A percentile compares a stretch with the other conserved stretches of the same genome.
phyloP scores from a whole-genome alignment of 2,329 filamentous ascomycete genomes.

The Rosellinia necatrix region DNA sequence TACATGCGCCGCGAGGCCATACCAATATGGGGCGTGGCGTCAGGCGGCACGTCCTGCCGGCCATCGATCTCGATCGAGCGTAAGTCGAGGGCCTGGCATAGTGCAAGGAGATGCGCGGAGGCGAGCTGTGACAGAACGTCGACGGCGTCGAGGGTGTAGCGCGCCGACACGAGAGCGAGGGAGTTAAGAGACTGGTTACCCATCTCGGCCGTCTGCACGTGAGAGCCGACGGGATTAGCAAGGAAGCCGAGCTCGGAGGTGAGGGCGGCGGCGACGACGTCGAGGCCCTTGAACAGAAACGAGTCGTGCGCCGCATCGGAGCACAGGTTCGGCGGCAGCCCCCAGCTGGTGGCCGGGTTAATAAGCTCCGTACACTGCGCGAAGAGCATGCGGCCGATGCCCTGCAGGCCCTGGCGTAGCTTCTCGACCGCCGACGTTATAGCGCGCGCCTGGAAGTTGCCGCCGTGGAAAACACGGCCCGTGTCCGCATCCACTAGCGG shows the following conservation, averaged over 20 bases:
- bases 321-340: conserved; percentile 65
- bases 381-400: conserved; percentile 66
- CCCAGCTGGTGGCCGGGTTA: conserved; percentile 61
- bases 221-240: conserved; percentile 61
- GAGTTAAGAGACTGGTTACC: conserved; percentile 70
- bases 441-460: conserved; percentile 69
- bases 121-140: conserved; percentile 61
- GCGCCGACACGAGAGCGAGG: conserved; percentile 62
- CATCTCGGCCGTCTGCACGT: conserved; percentile 70
- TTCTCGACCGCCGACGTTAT: conserved; percentile 71
- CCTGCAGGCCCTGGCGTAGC: conserved; percentile 53
- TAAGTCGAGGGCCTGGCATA: conserved; percentile 59
- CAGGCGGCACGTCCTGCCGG: background rate
- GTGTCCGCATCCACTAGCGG: conserved; percentile 60
- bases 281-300: conserved; percentile 68
- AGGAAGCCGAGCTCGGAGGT: conserved; percentile 67
- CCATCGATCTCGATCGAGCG: conserved; percentile 12
- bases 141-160: conserved; percentile 59
- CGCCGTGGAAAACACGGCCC: conserved; percentile 59
- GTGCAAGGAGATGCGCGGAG: conserved; percentile 57
- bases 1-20: conserved; percentile 2
- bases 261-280: conserved; percentile 68
- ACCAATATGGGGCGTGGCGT: background rate
- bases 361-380: conserved; percentile 66
- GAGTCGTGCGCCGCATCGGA: conserved; percentile 61